Percentiles rank a stretch among this genome's conserved stretches.
Conservation (phyloP, 495 filamentous ascomycete species). For the Penicillium arizonense region DNA sequence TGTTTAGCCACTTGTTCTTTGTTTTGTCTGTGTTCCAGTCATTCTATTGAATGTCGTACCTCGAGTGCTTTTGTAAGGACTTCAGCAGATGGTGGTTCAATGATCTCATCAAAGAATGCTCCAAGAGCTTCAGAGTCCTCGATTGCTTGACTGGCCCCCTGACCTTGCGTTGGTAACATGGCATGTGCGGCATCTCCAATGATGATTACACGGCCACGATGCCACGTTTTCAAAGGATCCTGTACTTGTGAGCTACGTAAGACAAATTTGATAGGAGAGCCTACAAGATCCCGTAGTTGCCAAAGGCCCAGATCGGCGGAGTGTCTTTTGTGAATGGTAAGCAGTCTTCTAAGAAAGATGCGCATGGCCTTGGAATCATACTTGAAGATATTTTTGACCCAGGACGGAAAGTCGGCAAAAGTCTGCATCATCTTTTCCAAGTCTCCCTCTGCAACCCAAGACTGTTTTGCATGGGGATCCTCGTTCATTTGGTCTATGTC, state of each 20-base stretch:
- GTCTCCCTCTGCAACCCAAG: conserved; percentile 23
- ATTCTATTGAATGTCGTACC: not conserved
- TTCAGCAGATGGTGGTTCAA: not conserved
- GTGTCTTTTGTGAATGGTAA: conserved; percentile 9
- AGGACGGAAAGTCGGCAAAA: conserved; percentile 35
- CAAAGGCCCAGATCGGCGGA: conserved; percentile 30
- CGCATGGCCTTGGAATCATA: conserved; percentile 1
- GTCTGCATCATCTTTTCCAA: conserved; percentile 34
- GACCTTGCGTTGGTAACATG: conserved; percentile 41
- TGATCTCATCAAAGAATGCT: conserved; percentile 21
- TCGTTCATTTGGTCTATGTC: conserved; percentile 24
- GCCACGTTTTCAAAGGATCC: conserved; percentile 37
- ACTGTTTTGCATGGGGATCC: conserved; percentile 18
- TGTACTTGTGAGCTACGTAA: not conserved
- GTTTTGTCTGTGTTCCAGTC: not conserved
- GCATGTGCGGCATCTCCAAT: conserved; percentile 47
- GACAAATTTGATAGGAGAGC: not conserved
- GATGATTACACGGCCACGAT: conserved; percentile 35
- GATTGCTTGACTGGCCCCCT: conserved; percentile 38
- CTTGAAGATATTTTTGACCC: conserved; percentile 26
- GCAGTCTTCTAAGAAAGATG: not conserved
- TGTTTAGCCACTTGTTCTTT: not conserved
- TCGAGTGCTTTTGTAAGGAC: conserved; percentile 1
- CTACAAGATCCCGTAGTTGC: conserved; percentile 41
- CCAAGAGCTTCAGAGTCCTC: conserved; percentile 38